Conservation (phyloP, 2,329 filamentous ascomycete species). For the Talaromyces sp. region DNA sequence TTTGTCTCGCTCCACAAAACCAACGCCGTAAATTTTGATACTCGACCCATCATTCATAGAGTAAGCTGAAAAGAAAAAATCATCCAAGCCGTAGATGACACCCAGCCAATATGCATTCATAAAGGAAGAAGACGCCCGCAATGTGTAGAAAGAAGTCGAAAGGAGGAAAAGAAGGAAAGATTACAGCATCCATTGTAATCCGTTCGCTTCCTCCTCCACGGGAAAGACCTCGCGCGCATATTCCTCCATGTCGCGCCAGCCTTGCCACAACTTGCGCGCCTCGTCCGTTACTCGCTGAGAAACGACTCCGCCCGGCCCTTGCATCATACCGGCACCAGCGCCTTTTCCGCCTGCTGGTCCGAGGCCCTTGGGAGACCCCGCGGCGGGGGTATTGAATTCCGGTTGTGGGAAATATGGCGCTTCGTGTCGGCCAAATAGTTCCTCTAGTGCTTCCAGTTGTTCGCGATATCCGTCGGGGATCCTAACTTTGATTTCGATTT, state of each 20-base stretch:
- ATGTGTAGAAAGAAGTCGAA: neutral
- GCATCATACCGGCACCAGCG: constrained; percentile 46
- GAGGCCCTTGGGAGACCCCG: constrained; percentile 38
- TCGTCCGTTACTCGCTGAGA: constrained; percentile 69
- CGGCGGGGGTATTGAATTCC: constrained; percentile 47
- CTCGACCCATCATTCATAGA: constrained; percentile 6
- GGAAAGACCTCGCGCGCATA: constrained; percentile 94
- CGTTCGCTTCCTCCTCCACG: constrained; percentile 90
- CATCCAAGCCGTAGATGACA: constrained; percentile 9
- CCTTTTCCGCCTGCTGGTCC: constrained; percentile 39
- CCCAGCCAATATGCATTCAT: constrained; percentile 15
- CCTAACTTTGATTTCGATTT: constrained; percentile 77
- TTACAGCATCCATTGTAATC: constrained; percentile 82
- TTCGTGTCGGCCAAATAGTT: constrained; percentile 57
- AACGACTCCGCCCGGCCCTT: constrained; percentile 52
- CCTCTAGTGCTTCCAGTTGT: constrained; percentile 68
- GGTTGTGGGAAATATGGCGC: constrained; percentile 64
- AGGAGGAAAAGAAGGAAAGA: neutral
- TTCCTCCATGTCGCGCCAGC: constrained; percentile 84
- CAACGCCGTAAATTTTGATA: constrained; percentile 1
- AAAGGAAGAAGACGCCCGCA: constrained; percentile 12
- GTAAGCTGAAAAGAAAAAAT: neutral
- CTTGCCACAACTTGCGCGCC: constrained; percentile 84
- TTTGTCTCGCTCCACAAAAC: neutral
- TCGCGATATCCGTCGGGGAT: constrained; percentile 85